Base-by-base conservation (phyloP, 805 yeast genomes). In the Wickerhamiella azyma region DNA sequence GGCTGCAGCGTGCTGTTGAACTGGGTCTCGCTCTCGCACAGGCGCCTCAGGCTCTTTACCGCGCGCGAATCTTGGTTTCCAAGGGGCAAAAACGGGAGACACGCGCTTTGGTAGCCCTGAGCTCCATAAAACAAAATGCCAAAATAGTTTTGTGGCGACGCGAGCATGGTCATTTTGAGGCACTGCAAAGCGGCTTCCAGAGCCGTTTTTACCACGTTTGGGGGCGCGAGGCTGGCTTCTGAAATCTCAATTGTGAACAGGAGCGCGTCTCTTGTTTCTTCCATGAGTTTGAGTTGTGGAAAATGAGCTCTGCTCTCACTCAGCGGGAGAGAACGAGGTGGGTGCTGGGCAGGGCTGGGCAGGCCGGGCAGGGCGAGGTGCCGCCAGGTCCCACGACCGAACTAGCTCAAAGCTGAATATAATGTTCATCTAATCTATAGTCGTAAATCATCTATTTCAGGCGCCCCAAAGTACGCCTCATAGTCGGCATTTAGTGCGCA, bases 71-170 rank as follows among this genome's bases (percentile, higher is more conserved):
- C 43, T 18, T 56, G 59, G 33, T 44, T 51, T 2, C 45, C 43
- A 9, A 54, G 41, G 1, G 47, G 26, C 26, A 53, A 26, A 17
- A 50, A 29, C 2, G 37, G 47, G 2, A 19, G 26, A 10, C 43
- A 40, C 9, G 64, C 39, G 42, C 76, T 60, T 53, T 74, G 28
- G 26, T 47, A 28, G 26, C 43, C 63, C 24, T 56, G 51, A 11
- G 65, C 46, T 45, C 65, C 43, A 51, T 55, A 60, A 74, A 72
- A 56, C 73, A 78, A 74, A 40, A 86, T 73, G 0, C 95, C 96
- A 21, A 85, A 66, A 0, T 85, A 88, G 1, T 89, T 80, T 39
- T 69, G 67, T 1, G 86, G 84, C 33, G 75, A 62, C 0, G 80
- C 69, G 29, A 81, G 75, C 1, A 81, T 75, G 48, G 84, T 65